These are phyloP conservation scores for Mrakia gelida DNA, from an alignment of 768 basidiomycete genomes.

Conservation along the genomic window DNA sequence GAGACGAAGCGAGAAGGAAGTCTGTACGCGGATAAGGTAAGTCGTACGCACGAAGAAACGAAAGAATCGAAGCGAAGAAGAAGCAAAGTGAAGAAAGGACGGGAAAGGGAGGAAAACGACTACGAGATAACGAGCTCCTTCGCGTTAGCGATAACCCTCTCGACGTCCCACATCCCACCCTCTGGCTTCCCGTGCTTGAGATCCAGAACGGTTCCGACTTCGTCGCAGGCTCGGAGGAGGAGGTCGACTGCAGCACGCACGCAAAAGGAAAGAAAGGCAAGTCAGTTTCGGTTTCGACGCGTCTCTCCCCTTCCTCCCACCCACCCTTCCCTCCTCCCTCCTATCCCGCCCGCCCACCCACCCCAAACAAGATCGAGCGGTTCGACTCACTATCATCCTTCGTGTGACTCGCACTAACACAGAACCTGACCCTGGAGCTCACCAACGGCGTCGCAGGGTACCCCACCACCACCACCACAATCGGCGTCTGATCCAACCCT, in stretches of 20 bases:
- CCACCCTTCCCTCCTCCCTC: no score
- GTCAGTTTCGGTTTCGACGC: not conserved
- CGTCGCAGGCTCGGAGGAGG: constrained; percentile 79
- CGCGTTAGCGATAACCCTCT: constrained; percentile 66
- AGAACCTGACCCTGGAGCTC: constrained; percentile 85
- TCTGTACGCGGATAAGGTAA: no score
- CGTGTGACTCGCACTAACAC: constrained; percentile 89
- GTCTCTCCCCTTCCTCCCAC: not conserved
- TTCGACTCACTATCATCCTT: constrained; percentile 66
- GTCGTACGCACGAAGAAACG: no score
- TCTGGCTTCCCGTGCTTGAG: constrained; percentile 66
- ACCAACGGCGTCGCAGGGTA: constrained; percentile 71
- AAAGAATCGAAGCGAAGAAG: no score
- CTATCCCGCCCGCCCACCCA: no score
- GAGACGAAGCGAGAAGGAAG: no score
- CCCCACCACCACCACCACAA: constrained; percentile 79
- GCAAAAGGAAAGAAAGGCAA: not conserved
- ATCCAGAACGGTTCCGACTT: constrained; percentile 83
- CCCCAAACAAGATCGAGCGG: no score
- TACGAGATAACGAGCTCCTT: constrained; percentile 60
- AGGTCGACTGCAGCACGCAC: constrained; percentile 54
- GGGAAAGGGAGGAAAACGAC: not conserved
- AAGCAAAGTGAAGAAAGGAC: not conserved
- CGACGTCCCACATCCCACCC: constrained; percentile 69
- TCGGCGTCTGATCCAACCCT: constrained; percentile 55